phyloP scores from a whole-genome alignment of 306 rosid genomes.

The Rubus idaeus region DNA sequence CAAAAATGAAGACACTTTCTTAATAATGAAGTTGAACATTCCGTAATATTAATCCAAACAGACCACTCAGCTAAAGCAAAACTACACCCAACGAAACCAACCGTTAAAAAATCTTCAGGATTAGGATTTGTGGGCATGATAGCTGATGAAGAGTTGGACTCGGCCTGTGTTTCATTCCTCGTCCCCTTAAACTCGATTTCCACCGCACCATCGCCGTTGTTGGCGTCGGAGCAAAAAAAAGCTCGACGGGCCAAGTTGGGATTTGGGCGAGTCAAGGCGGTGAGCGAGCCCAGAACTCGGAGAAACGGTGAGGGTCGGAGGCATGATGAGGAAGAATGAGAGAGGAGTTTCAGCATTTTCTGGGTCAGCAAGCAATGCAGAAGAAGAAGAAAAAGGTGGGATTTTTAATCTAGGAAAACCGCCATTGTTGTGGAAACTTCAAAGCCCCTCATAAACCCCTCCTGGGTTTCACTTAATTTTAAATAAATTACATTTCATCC shows the following conservation, averaged over 20 bases:
- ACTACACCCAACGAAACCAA: slow-evolving; percentile 27
- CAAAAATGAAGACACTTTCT: background rate
- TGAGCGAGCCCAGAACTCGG: slow-evolving; percentile 38
- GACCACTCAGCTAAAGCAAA: background rate
- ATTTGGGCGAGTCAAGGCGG: slow-evolving; percentile 31
- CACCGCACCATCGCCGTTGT: slow-evolving; percentile 44
- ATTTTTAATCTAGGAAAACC: background rate
- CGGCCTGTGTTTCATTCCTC: slow-evolving; percentile 32
- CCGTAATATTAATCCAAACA: background rate
- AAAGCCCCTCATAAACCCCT: slow-evolving; percentile 15
- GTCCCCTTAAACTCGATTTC: slow-evolving; percentile 48
- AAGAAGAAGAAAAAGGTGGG: background rate
- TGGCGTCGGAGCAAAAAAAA: slow-evolving; percentile 58
- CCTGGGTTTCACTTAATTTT: background rate
- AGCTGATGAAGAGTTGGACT: slow-evolving; percentile 55
- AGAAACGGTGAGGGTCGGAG: slow-evolving; percentile 47
- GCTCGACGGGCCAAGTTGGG: slow-evolving; percentile 37
- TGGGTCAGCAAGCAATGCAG: background rate
- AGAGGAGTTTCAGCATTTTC: slow-evolving; percentile 64
- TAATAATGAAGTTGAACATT: background rate
- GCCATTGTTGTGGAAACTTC: background rate
- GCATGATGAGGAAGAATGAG: slow-evolving; percentile 33
- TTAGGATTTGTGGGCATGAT: slow-evolving; percentile 57
- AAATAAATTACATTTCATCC: background rate
- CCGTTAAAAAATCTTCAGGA: slow-evolving; percentile 74